Evolutionary conservation across 2,329 filamentous ascomycete genomes (phyloP).

Genomic region (Colletotrichum sp.): DNA sequence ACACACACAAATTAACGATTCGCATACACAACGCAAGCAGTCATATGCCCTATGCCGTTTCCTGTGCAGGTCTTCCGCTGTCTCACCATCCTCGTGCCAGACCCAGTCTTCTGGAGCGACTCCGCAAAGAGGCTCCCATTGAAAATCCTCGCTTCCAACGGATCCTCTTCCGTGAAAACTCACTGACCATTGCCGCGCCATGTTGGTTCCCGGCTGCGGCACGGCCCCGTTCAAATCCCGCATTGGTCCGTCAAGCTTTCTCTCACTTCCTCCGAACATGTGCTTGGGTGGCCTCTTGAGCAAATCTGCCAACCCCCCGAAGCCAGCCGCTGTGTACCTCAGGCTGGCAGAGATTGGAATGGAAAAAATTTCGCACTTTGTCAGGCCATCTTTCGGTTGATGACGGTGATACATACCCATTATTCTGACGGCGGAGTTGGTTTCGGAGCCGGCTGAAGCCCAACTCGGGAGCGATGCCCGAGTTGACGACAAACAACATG

Average conservation of each 20-base stretch:
- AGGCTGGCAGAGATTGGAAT: background rate
- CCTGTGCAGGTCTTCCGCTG: background rate
- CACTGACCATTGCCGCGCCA: background rate
- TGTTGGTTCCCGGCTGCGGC: slow-evolving; percentile 8
- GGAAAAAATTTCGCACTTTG: background rate
- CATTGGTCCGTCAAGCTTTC: slow-evolving; percentile 1
- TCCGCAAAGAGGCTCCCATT: background rate
- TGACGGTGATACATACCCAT: background rate
- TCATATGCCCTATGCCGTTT: background rate
- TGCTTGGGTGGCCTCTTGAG: background rate
- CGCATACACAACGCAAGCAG: slow-evolving; percentile 8
- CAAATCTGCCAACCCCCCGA: background rate
- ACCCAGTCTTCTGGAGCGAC: slow-evolving; percentile 10
- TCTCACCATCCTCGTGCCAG: slow-evolving; percentile 4
- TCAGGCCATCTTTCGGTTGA: background rate
- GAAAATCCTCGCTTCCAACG: background rate
- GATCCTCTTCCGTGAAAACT: background rate
- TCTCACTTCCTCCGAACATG: background rate
- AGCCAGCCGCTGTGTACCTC: background rate
- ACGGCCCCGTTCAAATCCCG: slow-evolving; percentile 7
- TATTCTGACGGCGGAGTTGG: background rate
- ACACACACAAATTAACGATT: background rate
- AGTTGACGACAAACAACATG: background rate
- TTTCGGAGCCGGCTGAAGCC: background rate
- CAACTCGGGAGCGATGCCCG: background rate